Base-by-base conservation (phyloP, 768 basidiomycete species). In the Boletus vinaceobasis region DNA sequence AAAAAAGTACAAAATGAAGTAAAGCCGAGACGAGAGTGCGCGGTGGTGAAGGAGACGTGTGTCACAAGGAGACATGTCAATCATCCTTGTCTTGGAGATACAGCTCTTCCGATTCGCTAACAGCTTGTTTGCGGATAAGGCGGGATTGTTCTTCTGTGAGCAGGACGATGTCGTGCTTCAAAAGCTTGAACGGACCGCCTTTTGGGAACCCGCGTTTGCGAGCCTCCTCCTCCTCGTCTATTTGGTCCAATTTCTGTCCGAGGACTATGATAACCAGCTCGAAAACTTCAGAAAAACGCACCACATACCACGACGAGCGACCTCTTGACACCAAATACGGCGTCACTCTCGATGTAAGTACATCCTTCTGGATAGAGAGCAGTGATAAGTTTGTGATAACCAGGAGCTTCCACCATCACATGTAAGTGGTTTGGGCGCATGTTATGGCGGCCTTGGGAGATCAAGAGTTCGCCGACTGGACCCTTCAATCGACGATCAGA, bases 351-450 rank as follows among this genome's bases (percentile, higher is more conserved):
- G 23, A 93, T 55, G 62, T 80, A 92, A 3, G 74, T 67, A 60
- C 90, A 87, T 5, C 82, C 85, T 52, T 86, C 81, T 14, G 86
- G 84, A 67, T 88, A 94, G 10, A 92, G 67, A 1, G 90, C 83
- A 0, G 90, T 93, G 17, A 77, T 73, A 21, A 94, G 80, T 42
- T 81, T 86, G 64, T 84, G 84, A 67, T 77, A 92, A 31, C 89
- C 90, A 5, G 80, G 79, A 0, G 89, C 88, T 48, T 84, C 71
- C 52, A 91, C 75, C 74, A 83, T 77, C 56, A 93, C 71, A 68
- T 94, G 92, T 46, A 94, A 64, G 67, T 94, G 92, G 43, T 81
- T 88, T 11, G 92, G 92, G 13, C 92, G 79, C 74, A 84, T 84
- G 54, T 85, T 82, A 63, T 93, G 92, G 45, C 92, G 77, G 13